A percentile compares a stretch with the other conserved stretches of the same genome.
These are phyloP conservation scores for Oemleria cerasiformis DNA, from an alignment of 306 rosid genomes.

Conservation along the genomic window DNA sequence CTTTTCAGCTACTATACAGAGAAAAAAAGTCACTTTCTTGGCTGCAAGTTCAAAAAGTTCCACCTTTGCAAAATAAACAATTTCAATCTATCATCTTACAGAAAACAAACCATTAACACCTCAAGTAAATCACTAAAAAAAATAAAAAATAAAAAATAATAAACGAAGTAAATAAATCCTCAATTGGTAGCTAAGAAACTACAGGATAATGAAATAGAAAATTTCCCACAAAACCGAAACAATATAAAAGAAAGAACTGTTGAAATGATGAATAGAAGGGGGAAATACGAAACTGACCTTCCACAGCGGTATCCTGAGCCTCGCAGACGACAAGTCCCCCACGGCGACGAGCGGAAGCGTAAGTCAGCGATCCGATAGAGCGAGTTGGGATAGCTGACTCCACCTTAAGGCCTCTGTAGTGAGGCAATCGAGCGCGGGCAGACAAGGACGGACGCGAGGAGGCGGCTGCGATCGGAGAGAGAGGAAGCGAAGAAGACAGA, in stretches of 20 bases:
- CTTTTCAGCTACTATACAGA: neutral
- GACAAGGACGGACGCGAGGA: slow-evolving; percentile 40
- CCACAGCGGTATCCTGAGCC: slow-evolving; percentile 68
- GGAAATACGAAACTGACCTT: slow-evolving; percentile 40
- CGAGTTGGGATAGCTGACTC: slow-evolving; percentile 22
- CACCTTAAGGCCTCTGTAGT: slow-evolving; percentile 56
- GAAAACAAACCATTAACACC: neutral
- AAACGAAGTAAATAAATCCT: neutral
- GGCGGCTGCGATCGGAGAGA: slow-evolving; percentile 35
- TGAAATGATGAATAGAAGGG: neutral
- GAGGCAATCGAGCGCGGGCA: slow-evolving; percentile 37
- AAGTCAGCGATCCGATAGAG: slow-evolving; percentile 25
- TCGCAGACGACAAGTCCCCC: slow-evolving; percentile 50
- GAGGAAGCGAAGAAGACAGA: slow-evolving; percentile 27
- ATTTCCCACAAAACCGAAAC: neutral
- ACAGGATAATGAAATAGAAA: neutral
- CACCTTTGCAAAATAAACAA: neutral
- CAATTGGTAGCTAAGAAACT: neutral
- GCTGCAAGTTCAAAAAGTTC: neutral
- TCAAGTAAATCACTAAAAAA: neutral
- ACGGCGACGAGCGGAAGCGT: slow-evolving; percentile 30
- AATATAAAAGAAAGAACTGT: neutral
- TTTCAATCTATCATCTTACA: neutral
- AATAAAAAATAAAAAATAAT: neutral
- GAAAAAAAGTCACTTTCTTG: neutral